phyloP scores from a whole-genome alignment of 768 basidiomycete genomes.

The Trametes elegans region DNA sequence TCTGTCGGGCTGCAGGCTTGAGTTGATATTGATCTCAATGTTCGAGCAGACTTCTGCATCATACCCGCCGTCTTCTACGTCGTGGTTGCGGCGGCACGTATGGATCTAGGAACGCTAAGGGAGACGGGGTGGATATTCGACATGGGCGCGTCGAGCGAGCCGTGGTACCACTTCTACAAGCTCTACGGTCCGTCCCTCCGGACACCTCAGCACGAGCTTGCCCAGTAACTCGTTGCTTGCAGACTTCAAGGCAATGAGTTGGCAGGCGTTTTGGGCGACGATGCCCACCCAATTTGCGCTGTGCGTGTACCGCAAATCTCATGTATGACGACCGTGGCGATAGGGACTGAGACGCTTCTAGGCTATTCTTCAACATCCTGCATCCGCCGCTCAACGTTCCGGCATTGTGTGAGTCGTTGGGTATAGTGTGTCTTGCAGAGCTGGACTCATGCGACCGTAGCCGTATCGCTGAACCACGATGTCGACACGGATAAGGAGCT shows the following conservation, averaged over 20 bases:
- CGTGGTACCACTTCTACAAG: conserved; percentile 87
- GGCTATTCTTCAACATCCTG: conserved; percentile 80
- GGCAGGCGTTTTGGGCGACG: conserved; percentile 71
- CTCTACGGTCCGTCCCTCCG: conserved; percentile 58
- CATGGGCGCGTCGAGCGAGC: conserved; percentile 43
- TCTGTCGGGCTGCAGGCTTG: conserved; percentile 22
- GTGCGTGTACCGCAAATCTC: conserved; percentile 47
- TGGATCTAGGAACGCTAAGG: conserved; percentile 62
- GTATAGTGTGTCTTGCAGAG: not conserved
- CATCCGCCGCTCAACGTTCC: conserved; percentile 90
- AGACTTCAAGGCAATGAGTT: conserved; percentile 65
- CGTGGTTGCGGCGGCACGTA: conserved; percentile 59
- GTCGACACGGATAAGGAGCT: conserved; percentile 92
- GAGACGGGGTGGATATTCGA: conserved; percentile 85
- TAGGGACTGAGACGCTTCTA: conserved; percentile 25
- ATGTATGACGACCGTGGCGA: conserved; percentile 14
- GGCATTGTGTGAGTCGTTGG: conserved; percentile 58
- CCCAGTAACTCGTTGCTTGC: not conserved
- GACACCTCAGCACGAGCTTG: not conserved
- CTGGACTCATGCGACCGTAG: conserved; percentile 33
- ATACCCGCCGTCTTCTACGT: conserved; percentile 87
- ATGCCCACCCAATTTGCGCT: conserved; percentile 94
- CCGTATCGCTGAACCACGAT: conserved; percentile 86
- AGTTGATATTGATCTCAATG: too few relatives aligned
- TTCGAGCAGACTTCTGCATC: conserved; percentile 63